Evolutionary conservation across 2,329 filamentous ascomycete species (phyloP).

Genomic region (Colletotrichum zoysiae): DNA sequence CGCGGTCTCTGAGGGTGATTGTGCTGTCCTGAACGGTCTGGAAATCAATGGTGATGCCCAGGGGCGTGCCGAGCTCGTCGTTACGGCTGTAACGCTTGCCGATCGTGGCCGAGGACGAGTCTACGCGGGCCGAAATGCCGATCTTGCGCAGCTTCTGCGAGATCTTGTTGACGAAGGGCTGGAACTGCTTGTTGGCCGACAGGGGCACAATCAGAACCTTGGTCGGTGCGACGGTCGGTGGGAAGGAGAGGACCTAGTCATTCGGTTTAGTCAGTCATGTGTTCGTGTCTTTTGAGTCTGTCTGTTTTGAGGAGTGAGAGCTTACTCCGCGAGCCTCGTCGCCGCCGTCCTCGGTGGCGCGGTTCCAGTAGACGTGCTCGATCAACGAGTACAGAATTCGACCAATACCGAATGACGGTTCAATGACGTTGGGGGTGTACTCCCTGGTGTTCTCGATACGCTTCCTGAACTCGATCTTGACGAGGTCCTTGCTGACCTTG

Average conservation of each 20-base stretch:
- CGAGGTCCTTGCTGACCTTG: constrained; percentile 81
- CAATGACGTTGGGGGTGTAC: constrained; percentile 95
- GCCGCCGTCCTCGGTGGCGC: constrained; percentile 72
- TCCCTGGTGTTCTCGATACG: constrained; percentile 87
- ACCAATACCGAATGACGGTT: constrained; percentile 97
- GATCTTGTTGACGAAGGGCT: constrained; percentile 79
- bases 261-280: constrained; percentile 1
- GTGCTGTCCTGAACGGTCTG: constrained; percentile 90
- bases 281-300: constrained; percentile 41
- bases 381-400: constrained; percentile 93
- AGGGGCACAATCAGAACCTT: constrained; percentile 95
- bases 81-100: constrained; percentile 96
- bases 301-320: not conserved
- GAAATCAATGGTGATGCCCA: constrained; percentile 96
- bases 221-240: constrained; percentile 83
- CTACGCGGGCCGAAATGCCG: constrained; percentile 86
- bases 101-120: constrained; percentile 91
- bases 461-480: constrained; percentile 87
- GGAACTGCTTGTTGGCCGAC: constrained; percentile 84
- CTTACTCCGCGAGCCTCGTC: constrained; percentile 90
- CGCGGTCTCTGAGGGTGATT: constrained; percentile 89
- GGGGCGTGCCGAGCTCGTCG: constrained; percentile 93
- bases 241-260: constrained; percentile 64
- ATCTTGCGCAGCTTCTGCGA: constrained; percentile 81
- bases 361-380: constrained; percentile 96